Evolutionary conservation across 805 yeast species (phyloP).

Genomic region (Metschnikowia henanensis): DNA sequence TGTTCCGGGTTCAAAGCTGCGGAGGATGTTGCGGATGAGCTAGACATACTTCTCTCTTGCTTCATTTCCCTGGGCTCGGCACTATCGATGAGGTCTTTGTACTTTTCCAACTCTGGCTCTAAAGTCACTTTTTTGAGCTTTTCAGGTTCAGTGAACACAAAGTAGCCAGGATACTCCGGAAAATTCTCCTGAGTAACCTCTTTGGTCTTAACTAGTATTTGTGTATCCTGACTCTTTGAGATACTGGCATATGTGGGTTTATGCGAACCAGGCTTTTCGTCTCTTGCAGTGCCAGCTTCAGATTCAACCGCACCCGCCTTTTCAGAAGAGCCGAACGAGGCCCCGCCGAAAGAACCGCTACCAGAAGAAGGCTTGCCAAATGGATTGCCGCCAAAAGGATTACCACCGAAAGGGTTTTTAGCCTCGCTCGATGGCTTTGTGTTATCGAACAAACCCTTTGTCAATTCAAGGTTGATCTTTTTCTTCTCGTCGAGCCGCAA

Average conservation of each 20-base stretch:
- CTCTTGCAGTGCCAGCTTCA: conserved; percentile 2
- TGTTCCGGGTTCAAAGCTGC: conserved; percentile 21
- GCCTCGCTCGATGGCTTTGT: conserved; percentile 18
- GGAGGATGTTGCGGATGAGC: conserved; percentile 16
- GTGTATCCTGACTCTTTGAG: background rate
- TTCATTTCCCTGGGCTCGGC: conserved; percentile 35
- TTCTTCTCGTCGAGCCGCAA: conserved; percentile 44
- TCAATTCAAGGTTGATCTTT: conserved; percentile 36
- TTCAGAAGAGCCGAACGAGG: background rate
- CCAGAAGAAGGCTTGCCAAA: conserved; percentile 2
- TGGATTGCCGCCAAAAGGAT: conserved; percentile 39
- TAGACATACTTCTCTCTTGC: conserved; percentile 17
- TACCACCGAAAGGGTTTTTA: conserved; percentile 35
- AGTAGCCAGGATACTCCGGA: conserved; percentile 63
- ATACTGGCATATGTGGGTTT: conserved; percentile 8
- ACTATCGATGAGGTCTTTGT: conserved; percentile 49
- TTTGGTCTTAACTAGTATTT: background rate
- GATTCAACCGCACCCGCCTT: background rate
- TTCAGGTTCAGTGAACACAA: conserved; percentile 74
- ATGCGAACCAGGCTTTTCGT: background rate
- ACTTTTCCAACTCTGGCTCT: conserved; percentile 51
- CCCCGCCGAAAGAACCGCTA: conserved; percentile 21
- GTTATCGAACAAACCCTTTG: conserved; percentile 39
- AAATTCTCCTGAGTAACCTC: conserved; percentile 15
- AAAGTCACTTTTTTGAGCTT: conserved; percentile 51